A percentile compares a stretch with the other conserved stretches of the same genome.
phyloP scores from a whole-genome alignment of 1,139 yeast genomes.

The Barnettozyma hawaiiensis region DNA sequence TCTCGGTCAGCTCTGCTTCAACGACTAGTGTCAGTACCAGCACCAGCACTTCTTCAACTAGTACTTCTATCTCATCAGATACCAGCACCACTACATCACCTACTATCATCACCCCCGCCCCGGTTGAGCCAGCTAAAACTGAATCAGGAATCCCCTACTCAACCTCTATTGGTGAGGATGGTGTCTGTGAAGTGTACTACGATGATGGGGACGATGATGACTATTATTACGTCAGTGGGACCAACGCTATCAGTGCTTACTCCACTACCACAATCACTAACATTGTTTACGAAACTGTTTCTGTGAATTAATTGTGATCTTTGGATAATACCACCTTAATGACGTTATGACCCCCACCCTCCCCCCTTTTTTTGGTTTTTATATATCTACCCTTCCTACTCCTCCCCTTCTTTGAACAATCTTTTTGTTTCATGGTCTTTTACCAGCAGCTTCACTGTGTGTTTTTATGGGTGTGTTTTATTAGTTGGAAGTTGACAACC shows the following conservation, averaged over 20 bases:
- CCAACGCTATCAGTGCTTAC: slow-evolving; percentile 28
- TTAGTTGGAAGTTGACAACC: background rate
- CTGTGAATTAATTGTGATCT: slow-evolving; percentile 7
- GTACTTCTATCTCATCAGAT: slow-evolving; percentile 25
- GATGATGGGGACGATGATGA: slow-evolving; percentile 26
- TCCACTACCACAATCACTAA: slow-evolving; percentile 27
- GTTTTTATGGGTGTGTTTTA: background rate
- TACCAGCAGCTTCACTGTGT: no score
- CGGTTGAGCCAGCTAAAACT: slow-evolving; percentile 21
- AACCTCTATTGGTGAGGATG: slow-evolving; percentile 21
- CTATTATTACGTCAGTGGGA: slow-evolving; percentile 34
- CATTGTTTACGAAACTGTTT: slow-evolving; percentile 24
- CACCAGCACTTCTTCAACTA: slow-evolving; percentile 16
- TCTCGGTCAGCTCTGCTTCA: slow-evolving; percentile 11
- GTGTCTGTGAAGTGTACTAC: slow-evolving; percentile 27
- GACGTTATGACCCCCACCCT: slow-evolving; percentile 2
- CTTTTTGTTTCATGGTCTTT: no score
- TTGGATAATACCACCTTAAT: background rate
- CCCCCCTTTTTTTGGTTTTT: background rate
- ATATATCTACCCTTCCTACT: no score
- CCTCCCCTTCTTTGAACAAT: background rate
- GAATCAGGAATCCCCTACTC: slow-evolving; percentile 12
- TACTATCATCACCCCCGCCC: slow-evolving; percentile 20
- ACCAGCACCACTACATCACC: slow-evolving; percentile 26
- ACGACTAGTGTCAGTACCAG: background rate